Base-by-base conservation (phyloP, 106 monocot genomes). In the Dendrobium officinale region DNA sequence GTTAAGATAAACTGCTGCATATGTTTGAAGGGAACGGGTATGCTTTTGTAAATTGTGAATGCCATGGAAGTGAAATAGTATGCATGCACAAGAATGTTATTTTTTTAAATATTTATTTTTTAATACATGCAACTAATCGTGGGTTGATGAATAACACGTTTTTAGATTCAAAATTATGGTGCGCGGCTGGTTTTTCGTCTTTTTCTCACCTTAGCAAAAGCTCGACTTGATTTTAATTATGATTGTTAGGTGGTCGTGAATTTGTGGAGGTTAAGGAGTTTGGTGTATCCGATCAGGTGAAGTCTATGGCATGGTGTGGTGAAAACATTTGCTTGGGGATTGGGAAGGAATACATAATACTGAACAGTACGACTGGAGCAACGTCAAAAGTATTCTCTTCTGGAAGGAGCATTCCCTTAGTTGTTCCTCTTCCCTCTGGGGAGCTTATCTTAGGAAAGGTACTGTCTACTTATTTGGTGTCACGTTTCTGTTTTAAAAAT, bases 181-280 rank as follows among this genome's bases (percentile, higher is more conserved):
- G n/a, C 26, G 64, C 26, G n/a, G n/a, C 24, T 26, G 22, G 10
- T 66, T 45, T 51, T 3, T 51, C 13, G 15, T 51, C 2, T 51
- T 51, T 13, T 3, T 13, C 31, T 31, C 31, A 13, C 51, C 51
- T 3, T 51, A 51, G 15, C 10, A 45, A 51, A 13, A 51, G 64
- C 26, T 43, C 33, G 31, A 55, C 77, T 55, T 77, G 37, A 56
- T 59, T 58, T 55, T 44, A 41, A 9, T 41, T 37, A 45, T 37
- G 55, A 77, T 54, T 81, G 44, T 16, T 78, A 91, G 99, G 99
- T 88, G 95, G 91, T 20, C 86, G 99, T 74, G 99, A 95, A 82
- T 93, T 99, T 82, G 88, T 93, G 61, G 99, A 99, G 82, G 91
- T 99, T 72, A 99, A 95, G 87, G 99, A 99, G 78, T 88, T 99